phyloP scores from a whole-genome alignment of 345 rosid genomes.

The Aquilaria yunnanensis region DNA sequence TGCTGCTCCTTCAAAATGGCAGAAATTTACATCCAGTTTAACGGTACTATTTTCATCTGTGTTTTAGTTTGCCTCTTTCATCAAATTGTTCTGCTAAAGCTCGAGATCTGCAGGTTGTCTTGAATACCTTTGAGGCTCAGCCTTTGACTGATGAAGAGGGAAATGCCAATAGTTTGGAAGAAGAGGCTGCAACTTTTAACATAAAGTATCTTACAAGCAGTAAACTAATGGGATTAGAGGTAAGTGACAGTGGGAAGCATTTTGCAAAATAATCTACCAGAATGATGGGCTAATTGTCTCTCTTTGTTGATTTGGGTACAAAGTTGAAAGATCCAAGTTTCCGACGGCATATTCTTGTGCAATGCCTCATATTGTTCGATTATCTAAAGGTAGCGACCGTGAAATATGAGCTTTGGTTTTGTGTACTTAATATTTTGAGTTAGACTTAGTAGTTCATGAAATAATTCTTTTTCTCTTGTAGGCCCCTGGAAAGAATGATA shows the following conservation, averaged over 20 bases:
- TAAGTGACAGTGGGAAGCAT: constrained; percentile 20
- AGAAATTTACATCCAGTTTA: constrained; percentile 77
- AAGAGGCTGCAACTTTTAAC: constrained; percentile 84
- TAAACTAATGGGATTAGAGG: constrained; percentile 98
- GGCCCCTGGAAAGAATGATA: constrained; percentile 96
- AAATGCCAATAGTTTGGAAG: constrained; percentile 85
- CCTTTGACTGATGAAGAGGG: constrained; percentile 98
- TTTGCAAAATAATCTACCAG: constrained; percentile 5
- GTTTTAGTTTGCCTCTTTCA: background rate
- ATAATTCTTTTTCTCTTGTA: constrained; percentile 20
- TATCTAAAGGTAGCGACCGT: constrained; percentile 66
- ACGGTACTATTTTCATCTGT: constrained; percentile 36
- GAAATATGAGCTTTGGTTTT: constrained; percentile 2
- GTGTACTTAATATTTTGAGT: constrained; percentile 5
- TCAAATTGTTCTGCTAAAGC: constrained; percentile 5
- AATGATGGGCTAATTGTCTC: constrained; percentile 12
- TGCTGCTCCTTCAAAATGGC: constrained; percentile 77
- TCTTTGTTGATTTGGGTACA: constrained; percentile 10
- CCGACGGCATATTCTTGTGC: constrained; percentile 93
- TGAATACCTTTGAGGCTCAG: constrained; percentile 92
- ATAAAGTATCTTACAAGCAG: constrained; percentile 98
- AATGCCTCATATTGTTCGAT: constrained; percentile 93
- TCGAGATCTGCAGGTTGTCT: constrained; percentile 59
- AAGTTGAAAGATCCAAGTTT: constrained; percentile 98
- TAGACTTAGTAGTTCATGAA: constrained; percentile 9